Base-by-base conservation (phyloP, 1,284 basidiomycete genomes). In the Ustilago trichophora region DNA sequence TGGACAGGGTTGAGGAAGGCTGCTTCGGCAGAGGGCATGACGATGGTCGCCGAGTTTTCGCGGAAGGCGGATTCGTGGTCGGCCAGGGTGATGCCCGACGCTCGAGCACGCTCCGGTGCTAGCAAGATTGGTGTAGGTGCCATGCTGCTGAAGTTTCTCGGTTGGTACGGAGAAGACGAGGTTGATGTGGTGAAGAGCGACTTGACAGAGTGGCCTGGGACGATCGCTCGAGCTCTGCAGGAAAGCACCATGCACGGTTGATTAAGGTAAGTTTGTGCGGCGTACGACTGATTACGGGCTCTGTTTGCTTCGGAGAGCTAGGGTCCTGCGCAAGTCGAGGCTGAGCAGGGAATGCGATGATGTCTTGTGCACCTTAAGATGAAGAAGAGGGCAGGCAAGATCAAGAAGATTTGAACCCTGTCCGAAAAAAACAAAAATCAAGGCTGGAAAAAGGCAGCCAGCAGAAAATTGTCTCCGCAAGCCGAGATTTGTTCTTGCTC, bases 1-100 rank as follows among this genome's bases (percentile, higher is more conserved):
- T 99, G 95, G 7, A 98, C 91, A 2, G 96, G 95, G 80, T 99
- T 99, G 57, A 98, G 84, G 83, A 99, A 99, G n/a, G 83, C 83
- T 11, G 80, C 77, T 34, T 78, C 74, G 21, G 73, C 74, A 4
- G 73, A 73, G 10, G 78, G 78, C 57, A 80, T 72, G 21, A 79
- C 75, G 41, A 80, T 80, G 25, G 77, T 78, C 2, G 78, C 73
- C 54, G 64, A 71, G 45, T 77, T 76, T 38, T 80, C 78, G 25
- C 72, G 63, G 49, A 80, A 80, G 3, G 77, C 78, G 0, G 75
- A 54, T 40, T 80, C 77, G 18, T 70, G 32, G 15, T 68, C 47
- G 27, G 50, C 48, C 15, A 80, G 67, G 8, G 72, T 72, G 24
- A 78, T 77, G 15, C 76, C 72, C 13, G 73, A 69, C 3, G 64